These are phyloP conservation scores for Eucalyptus shirleyi DNA, from an alignment of 345 rosid genomes.

Conservation along the genomic window DNA sequence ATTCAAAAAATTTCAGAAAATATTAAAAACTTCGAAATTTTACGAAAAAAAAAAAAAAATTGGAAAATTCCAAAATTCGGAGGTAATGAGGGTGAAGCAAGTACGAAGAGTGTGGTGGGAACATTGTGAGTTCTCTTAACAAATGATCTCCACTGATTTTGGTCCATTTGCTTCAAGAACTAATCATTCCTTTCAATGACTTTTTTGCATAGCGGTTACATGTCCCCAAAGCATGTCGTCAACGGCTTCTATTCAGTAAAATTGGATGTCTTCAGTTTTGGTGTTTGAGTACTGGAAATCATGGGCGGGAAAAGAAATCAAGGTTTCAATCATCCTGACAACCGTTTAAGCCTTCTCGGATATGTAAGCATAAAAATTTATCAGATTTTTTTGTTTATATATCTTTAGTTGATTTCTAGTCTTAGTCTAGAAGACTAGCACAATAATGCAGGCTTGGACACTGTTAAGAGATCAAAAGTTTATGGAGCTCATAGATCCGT, in stretches of 20 bases:
- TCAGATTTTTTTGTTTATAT: not conserved
- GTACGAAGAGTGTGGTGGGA: not conserved
- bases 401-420: not conserved
- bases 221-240: conserved; percentile 6
- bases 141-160: not conserved
- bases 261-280: not conserved
- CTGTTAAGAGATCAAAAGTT: not conserved
- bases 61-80: not conserved
- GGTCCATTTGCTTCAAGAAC: not conserved
- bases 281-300: too few species aligned
- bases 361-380: not conserved
- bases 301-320: conserved; percentile 1
- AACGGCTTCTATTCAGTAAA: conserved; percentile 8
- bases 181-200: not conserved
- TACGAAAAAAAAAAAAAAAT: too few species aligned
- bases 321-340: not conserved
- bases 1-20: too few species aligned
- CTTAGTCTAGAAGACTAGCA: not conserved
- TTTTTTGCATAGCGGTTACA: conserved; percentile 9
- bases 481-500: not conserved
- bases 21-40: too few species aligned
- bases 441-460: not conserved
- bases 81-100: not conserved
- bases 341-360: not conserved
- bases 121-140: not conserved